Base-by-base conservation (phyloP, 805 yeast genomes). In the Metschnikowia cerradonensis region DNA sequence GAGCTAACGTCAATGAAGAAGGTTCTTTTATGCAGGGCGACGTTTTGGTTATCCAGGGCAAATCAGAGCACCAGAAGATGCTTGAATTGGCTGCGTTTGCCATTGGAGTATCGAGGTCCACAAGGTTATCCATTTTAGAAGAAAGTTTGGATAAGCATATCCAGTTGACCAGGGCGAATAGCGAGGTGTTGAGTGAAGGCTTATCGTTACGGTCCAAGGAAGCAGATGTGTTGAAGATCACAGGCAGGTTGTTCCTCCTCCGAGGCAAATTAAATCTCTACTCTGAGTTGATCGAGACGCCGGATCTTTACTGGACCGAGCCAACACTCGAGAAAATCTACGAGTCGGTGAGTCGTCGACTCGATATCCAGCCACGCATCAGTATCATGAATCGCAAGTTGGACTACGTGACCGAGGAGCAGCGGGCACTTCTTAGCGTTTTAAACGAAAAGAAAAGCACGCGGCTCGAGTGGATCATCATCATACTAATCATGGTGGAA, bases 251-350 rank as follows among this genome's bases (percentile, higher is more conserved):
- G 20, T 80, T 91, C 56, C 70, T 88, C 40, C 71, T 91, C 13
- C 72, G 97, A 52, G 96, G 96, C 1, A 86, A 86, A 57, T 75
- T 91, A 57, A 91, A 91, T 59, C 70, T 91, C 32, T 90, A 91
- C 66, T 86, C 92, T 8, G 96, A 90, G 61, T 75, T 91, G 52
- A 88, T 89, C 31, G 97, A 90, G 59, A 89, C 95, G 0, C 97
- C 97, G 0, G 97, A 91, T 65, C 68, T 90, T 40, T 91, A 90
- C 67, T 91, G 97, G 97, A 80, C 89, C 42, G 96, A 90, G 62
- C 96, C 97, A 1, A 81, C 82, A 33, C 71, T 91, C 48, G 97
- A 91, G 62, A 76, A 77, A 48, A 81, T 90, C 8, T 91, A 89
- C 66, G 79, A 83, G 45, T 76, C 80, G 17, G 82, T 89, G 6